phyloP scores from a whole-genome alignment of 208 protist genomes.

The Acanthamoeba healyi region DNA sequence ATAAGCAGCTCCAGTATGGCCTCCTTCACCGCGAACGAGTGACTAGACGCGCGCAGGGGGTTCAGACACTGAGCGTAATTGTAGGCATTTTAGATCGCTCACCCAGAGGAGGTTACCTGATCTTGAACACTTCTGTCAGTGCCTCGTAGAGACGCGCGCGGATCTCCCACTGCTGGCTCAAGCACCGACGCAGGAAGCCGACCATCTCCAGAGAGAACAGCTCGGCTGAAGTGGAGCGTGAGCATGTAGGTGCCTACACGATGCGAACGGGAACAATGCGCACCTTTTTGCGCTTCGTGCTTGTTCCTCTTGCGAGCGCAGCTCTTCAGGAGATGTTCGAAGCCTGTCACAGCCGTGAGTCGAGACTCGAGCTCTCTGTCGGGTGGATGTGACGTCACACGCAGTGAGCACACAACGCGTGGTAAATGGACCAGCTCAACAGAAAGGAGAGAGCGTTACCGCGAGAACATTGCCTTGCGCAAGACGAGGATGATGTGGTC shows the following conservation, averaged over 20 bases:
- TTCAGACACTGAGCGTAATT: neutral
- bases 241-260: neutral
- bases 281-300: constrained; percentile 42
- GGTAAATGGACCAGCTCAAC: no score
- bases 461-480: constrained; percentile 66
- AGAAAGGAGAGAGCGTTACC: neutral
- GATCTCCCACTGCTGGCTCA: constrained; percentile 71
- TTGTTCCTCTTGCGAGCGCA: constrained; percentile 7
- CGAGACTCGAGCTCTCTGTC: constrained; percentile 58
- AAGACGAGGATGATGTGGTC: constrained; percentile 73
- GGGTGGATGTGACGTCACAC: no score
- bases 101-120: neutral
- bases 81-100: neutral
- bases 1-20: constrained; percentile 56
- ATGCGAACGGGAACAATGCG: no score
- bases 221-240: neutral
- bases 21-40: constrained; percentile 8
- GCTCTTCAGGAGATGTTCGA: constrained; percentile 55
- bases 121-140: constrained; percentile 51
- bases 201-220: constrained; percentile 60
- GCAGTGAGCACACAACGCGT: no score
- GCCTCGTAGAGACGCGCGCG: constrained; percentile 61
- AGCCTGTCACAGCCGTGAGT: constrained; percentile 59
- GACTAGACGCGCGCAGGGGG: neutral
- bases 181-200: constrained; percentile 35